Evolutionary conservation across 768 basidiomycete genomes (phyloP).

Genomic region (Panaeolus cyanescens): DNA sequence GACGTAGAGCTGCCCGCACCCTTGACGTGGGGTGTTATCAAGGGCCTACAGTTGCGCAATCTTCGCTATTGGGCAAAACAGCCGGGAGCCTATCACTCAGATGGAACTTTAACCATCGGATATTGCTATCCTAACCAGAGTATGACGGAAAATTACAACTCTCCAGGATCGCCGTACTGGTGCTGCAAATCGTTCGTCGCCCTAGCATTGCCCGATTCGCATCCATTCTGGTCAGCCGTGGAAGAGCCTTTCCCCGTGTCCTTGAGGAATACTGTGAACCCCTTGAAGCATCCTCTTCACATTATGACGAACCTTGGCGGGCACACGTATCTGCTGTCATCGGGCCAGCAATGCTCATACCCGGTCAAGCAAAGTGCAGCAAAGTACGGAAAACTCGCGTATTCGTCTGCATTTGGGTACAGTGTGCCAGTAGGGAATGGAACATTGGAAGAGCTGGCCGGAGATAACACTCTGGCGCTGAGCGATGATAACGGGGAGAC

Average conservation of each 20-base stretch:
- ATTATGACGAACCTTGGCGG: slow-evolving; percentile 63
- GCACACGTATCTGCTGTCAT: slow-evolving; percentile 73
- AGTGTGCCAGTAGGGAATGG: slow-evolving; percentile 69
- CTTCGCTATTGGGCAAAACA: slow-evolving; percentile 72
- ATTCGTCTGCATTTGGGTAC: slow-evolving; percentile 79
- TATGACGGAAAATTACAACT: slow-evolving; percentile 81
- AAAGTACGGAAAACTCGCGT: slow-evolving; percentile 79
- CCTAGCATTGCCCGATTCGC: slow-evolving; percentile 61
- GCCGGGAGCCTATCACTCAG: slow-evolving; percentile 58
- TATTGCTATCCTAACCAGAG: slow-evolving; percentile 72
- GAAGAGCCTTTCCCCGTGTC: slow-evolving; percentile 65
- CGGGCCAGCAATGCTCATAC: slow-evolving; percentile 80
- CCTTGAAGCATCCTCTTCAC: slow-evolving; percentile 64
- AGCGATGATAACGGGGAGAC: slow-evolving; percentile 71
- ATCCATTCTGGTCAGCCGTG: slow-evolving; percentile 72
- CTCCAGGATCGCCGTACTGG: slow-evolving; percentile 80
- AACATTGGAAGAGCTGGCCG: slow-evolving; percentile 71
- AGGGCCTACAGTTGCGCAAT: slow-evolving; percentile 73
- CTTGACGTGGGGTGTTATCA: slow-evolving; percentile 73
- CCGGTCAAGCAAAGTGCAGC: slow-evolving; percentile 77
- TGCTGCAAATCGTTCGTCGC: slow-evolving; percentile 77
- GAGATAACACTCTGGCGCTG: slow-evolving; percentile 70
- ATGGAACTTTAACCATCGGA: slow-evolving; percentile 74
- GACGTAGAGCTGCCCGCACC: slow-evolving; percentile 70
- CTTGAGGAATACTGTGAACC: slow-evolving; percentile 47